Conservation (phyloP, 2,329 filamentous ascomycete species). For the Apiospora sp. region DNA sequence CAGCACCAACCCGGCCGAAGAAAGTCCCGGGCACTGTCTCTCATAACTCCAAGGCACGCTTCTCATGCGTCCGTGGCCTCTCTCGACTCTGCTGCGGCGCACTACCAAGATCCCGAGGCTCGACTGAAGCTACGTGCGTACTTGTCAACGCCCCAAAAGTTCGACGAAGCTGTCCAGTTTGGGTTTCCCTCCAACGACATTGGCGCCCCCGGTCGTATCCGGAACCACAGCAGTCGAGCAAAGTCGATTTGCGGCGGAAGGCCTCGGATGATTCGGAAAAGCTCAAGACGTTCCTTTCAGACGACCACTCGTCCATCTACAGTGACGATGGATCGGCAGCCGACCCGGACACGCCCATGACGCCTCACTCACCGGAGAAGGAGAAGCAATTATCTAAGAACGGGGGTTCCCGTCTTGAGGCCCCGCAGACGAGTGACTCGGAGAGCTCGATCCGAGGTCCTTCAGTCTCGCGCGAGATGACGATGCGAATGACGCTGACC, state of each 20-base stretch:
- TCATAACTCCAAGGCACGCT: conserved; percentile 59
- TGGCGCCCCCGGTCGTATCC: conserved; percentile 34
- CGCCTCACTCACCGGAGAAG: conserved; percentile 58
- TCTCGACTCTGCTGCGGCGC: conserved; percentile 76
- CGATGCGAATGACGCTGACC: conserved; percentile 93
- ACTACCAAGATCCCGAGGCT: conserved; percentile 91
- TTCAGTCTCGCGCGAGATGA: conserved; percentile 83
- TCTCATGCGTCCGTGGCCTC: conserved; percentile 55
- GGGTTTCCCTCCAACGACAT: conserved; percentile 78
- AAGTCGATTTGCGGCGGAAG: not conserved
- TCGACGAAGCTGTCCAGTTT: conserved; percentile 94
- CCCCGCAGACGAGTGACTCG: conserved; percentile 24
- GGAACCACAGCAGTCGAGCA: conserved; percentile 26
- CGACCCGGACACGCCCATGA: conserved; percentile 68
- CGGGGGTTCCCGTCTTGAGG: not conserved
- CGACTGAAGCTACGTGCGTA: conserved; percentile 86
- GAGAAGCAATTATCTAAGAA: conserved; percentile 27
- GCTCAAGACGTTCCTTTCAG: conserved; percentile 50
- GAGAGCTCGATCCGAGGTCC: conserved; percentile 57
- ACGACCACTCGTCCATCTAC: conserved; percentile 64
- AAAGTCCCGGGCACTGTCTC: conserved; percentile 63
- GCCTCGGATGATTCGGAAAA: conserved; percentile 45
- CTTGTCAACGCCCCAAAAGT: conserved; percentile 89
- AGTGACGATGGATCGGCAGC: conserved; percentile 63
- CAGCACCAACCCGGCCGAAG: conserved; percentile 51